Percentiles rank a stretch among this genome's conserved stretches.
These are phyloP conservation scores for Mucor indicus DNA, from an alignment of 371 early-diverging fungal genomes.

Conservation along the genomic window DNA sequence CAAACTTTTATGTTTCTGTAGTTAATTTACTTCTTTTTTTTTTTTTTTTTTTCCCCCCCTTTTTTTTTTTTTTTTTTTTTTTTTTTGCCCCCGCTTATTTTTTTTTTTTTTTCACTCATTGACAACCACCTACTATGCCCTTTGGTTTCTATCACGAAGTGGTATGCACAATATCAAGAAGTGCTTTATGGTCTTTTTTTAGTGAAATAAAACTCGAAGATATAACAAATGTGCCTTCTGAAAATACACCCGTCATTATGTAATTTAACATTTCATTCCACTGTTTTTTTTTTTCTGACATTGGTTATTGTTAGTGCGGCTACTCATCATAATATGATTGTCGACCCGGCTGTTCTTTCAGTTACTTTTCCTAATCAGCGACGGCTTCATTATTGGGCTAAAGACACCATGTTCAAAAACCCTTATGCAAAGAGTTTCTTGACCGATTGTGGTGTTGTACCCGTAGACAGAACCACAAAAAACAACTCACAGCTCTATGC, in stretches of 20 bases:
- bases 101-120: too few relatives aligned
- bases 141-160: constrained; percentile 46
- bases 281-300: too few relatives aligned
- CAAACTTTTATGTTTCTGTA: too few relatives aligned
- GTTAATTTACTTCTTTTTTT: too few relatives aligned
- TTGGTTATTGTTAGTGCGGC: too few relatives aligned
- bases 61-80: too few relatives aligned
- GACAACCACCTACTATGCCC: too few relatives aligned
- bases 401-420: constrained; percentile 49
- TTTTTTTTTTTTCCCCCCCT: too few relatives aligned
- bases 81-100: too few relatives aligned
- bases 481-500: constrained; percentile 49
- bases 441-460: constrained; percentile 48
- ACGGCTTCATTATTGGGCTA: constrained; percentile 59
- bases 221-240: constrained; percentile 32
- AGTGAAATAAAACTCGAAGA: constrained; percentile 39
- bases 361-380: constrained; percentile 47
- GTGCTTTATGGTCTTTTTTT: constrained; percentile 50
- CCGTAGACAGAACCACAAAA: constrained; percentile 56
- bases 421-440: constrained; percentile 38
- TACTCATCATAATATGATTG: constrained; percentile 60
- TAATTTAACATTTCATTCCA: constrained; percentile 9
- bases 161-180: constrained; percentile 37
- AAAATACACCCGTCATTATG: constrained; percentile 39
- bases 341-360: constrained; percentile 53